Evolutionary conservation across 2,329 filamentous ascomycete species (phyloP).

Genomic region (Graphilbum fragrans): DNA sequence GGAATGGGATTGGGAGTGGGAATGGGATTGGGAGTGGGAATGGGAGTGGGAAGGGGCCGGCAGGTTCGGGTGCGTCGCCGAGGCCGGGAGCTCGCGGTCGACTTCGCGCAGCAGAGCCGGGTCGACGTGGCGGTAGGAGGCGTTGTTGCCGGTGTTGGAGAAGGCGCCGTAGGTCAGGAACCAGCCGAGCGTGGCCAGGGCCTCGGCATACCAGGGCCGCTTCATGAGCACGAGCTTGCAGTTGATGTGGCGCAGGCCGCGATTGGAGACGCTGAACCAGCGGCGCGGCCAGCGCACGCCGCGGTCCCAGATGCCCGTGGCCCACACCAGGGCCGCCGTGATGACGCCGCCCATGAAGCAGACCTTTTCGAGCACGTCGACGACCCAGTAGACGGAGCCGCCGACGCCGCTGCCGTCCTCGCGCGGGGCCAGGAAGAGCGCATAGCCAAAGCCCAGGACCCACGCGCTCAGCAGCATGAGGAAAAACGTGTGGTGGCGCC

Average conservation of each 20-base stretch:
- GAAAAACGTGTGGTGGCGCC: constrained; percentile 89
- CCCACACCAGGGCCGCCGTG: constrained; percentile 80
- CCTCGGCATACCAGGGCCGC: constrained; percentile 69
- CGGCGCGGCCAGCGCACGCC: constrained; percentile 87
- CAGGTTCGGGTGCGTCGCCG: constrained; percentile 14
- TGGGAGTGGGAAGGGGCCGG: constrained; percentile 7
- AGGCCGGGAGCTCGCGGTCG: constrained; percentile 43
- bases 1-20: background rate
- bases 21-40: background rate
- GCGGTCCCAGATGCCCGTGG: constrained; percentile 90
- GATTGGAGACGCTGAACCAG: constrained; percentile 82
- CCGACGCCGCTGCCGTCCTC: constrained; percentile 88
- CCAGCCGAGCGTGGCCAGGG: constrained; percentile 60
- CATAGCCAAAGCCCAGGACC: constrained; percentile 77
- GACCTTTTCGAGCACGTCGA: constrained; percentile 82
- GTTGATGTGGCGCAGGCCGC: constrained; percentile 85
- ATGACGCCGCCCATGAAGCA: constrained; percentile 85
- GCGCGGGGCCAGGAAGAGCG: constrained; percentile 86
- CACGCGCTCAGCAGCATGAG: constrained; percentile 67
- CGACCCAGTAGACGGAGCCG: constrained; percentile 90
- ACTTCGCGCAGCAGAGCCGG: constrained; percentile 46
- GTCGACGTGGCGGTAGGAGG: constrained; percentile 68
- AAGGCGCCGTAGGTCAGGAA: constrained; percentile 66
- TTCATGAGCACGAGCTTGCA: constrained; percentile 88
- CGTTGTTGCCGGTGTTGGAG: constrained; percentile 49